Evolutionary conservation across 345 rosid species (phyloP), one percentile per base, ranked within the genome.

Genomic region (Citrus cavaleriei): DNA sequence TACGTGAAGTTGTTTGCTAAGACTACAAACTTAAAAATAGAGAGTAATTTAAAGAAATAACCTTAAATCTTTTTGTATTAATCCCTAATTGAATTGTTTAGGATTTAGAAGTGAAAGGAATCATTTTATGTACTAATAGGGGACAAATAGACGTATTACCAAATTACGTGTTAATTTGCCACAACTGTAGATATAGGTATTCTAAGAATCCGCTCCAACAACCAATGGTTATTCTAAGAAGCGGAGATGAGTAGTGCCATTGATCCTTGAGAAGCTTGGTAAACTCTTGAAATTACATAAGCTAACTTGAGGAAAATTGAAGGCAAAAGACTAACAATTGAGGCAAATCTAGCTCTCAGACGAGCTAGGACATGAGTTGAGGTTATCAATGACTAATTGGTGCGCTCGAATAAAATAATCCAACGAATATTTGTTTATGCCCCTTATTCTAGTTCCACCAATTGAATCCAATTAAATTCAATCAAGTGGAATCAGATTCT

Each of bases 281-380:
- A 71, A 54, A 28, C 61, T 28, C 25, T 76, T 60, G 16, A 63
- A 64, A 7, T 35, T 51, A n/a, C 9, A 22, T 3, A 6, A 62
- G 73, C 59, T 49, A 30, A 24, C 42, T 79, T 66, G 25, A 74
- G 78, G 55, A 77, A 81, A 62, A 83, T 6, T 8, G 69, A 70
- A 79, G 72, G 65, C 49, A 67, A 65, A 68, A 64, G 82, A 34
- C 73, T 60, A 49, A 70, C 72, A 57, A 57, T 83, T 32, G 71
- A 79, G 73, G 85, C 78, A 72, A 76, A 75, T 72, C 64, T 75
- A 66, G 65, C 63, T 75, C 63, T 73, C 14, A 54, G 9, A 49
- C 14, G 34, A 75, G 77, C 58, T 82, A 64, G 70, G n/a, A 14
- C 68, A 64, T 0, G 40, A 64, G n/a, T 32, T 1, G n/a, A 64